These are phyloP conservation scores for Fusarium vanettenii DNA, from an alignment of 2,329 filamentous ascomycete species.

Conservation along the genomic window DNA sequence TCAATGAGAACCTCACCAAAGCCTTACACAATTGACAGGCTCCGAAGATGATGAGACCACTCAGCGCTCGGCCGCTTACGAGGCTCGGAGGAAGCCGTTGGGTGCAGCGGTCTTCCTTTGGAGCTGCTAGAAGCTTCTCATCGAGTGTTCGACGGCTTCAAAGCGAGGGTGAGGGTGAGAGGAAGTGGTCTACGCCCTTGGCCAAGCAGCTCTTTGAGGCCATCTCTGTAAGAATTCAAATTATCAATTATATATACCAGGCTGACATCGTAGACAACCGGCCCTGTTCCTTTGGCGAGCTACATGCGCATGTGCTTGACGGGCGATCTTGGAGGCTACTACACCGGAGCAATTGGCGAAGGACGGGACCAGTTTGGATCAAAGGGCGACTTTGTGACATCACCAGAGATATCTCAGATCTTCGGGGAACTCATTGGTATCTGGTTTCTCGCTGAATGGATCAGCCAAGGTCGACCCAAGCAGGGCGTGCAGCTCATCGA, in stretches of 20 bases:
- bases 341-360: conserved; percentile 78
- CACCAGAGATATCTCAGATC: conserved; percentile 95
- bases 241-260: not conserved
- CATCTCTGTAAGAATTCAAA: conserved; percentile 73
- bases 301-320: conserved; percentile 99
- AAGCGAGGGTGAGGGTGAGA: conserved; percentile 49
- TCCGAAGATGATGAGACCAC: conserved; percentile 32
- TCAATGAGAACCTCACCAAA: conserved; percentile 1
- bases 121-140: conserved; percentile 43
- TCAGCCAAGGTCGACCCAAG: conserved; percentile 82
- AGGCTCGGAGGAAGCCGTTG: conserved; percentile 26
- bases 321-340: conserved; percentile 90
- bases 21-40: not conserved
- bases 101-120: conserved; percentile 8
- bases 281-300: conserved; percentile 89
- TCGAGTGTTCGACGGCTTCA: conserved; percentile 30
- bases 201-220: conserved; percentile 88
- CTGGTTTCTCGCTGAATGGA: conserved; percentile 97
- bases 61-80: conserved; percentile 16
- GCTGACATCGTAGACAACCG: conserved; percentile 68
- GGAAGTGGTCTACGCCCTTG: conserved; percentile 91
- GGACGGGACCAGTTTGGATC: conserved; percentile 89
- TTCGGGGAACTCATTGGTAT: conserved; percentile 95
- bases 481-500: conserved; percentile 90
- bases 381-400: conserved; percentile 95